phyloP scores from a whole-genome alignment of 495 filamentous ascomycete species.

The Saxispiralis lemnorum region DNA sequence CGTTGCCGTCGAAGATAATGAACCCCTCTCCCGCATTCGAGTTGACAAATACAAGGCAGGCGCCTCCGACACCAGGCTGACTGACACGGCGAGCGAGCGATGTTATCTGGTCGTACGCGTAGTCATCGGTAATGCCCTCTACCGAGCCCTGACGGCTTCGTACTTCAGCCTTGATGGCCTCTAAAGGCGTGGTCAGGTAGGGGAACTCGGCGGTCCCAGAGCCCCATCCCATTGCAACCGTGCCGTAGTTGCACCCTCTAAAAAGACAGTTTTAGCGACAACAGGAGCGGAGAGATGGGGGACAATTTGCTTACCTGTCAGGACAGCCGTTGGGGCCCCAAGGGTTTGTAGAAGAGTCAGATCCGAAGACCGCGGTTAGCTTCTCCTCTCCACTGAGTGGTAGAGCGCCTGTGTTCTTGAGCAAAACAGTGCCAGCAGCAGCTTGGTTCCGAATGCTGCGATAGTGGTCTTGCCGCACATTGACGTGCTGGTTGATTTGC shows the following conservation, averaged over 20 bases:
- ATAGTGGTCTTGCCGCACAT: slow-evolving; percentile 64
- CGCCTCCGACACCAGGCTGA: slow-evolving; percentile 18
- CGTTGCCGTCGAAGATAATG: slow-evolving; percentile 66
- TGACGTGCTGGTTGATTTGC: slow-evolving; percentile 67
- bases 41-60: slow-evolving; percentile 76
- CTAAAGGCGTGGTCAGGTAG: slow-evolving; percentile 74
- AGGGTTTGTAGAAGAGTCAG: slow-evolving; percentile 63
- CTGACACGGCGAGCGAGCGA: slow-evolving; percentile 47
- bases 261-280: too few species aligned
- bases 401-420: slow-evolving; percentile 71
- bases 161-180: slow-evolving; percentile 65
- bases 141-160: slow-evolving; percentile 42
- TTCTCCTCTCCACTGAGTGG: slow-evolving; percentile 59
- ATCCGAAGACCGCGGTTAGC: slow-evolving; percentile 65
- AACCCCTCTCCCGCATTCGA: slow-evolving; percentile 76
- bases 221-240: slow-evolving; percentile 83
- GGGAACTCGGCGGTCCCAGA: slow-evolving; percentile 80
- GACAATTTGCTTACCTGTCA: too few species aligned
- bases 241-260: slow-evolving; percentile 70
- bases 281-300: too few species aligned
- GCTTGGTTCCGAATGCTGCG: slow-evolving; percentile 55
- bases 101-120: slow-evolving; percentile 40
- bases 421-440: slow-evolving; percentile 60
- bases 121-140: slow-evolving; percentile 62
- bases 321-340: slow-evolving; percentile 70